phyloP scores from a whole-genome alignment of 169 alveolate genomes.

The Plasmodium knowlesi region DNA sequence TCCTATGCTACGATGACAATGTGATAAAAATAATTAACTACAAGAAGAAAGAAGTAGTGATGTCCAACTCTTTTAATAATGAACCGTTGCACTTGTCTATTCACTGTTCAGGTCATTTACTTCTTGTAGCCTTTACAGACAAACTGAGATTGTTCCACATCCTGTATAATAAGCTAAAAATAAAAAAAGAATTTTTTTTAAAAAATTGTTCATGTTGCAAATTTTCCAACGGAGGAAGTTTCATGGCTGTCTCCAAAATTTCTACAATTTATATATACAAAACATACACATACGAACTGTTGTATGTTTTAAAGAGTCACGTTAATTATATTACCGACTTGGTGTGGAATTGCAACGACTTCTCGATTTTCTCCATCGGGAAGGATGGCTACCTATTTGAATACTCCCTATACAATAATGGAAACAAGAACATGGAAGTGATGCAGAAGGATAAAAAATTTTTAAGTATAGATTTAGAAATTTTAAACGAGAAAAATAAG shows the following conservation, averaged over 20 bases:
- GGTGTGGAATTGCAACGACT: conserved; percentile 53
- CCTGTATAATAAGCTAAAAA: conserved; percentile 64
- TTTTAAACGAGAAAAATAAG: conserved; percentile 10
- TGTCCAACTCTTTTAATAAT: conserved; percentile 50
- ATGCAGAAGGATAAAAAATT: conserved; percentile 71
- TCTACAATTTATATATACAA: conserved; percentile 65
- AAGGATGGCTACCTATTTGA: conserved; percentile 71
- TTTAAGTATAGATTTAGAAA: conserved; percentile 61
- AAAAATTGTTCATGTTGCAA: conserved; percentile 72
- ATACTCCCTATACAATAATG: conserved; percentile 67
- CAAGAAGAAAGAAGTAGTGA: conserved; percentile 51
- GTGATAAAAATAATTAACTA: conserved; percentile 45
- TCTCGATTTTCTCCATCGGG: conserved; percentile 60
- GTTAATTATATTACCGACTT: conserved; percentile 65
- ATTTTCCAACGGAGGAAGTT: conserved; percentile 71
- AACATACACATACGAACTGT: conserved; percentile 60
- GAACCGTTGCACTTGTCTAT: conserved; percentile 56
- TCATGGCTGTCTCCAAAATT: conserved; percentile 68
- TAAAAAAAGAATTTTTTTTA: conserved; percentile 65
- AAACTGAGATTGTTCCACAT: conserved; percentile 57
- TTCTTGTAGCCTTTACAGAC: conserved; percentile 61
- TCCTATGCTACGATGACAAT: conserved; percentile 58
- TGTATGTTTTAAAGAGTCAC: conserved; percentile 53
- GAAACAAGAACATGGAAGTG: conserved; percentile 58
- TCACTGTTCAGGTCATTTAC: conserved; percentile 65